Conservation (phyloP, 1,284 basidiomycete genomes). For the Naganishia liquefaciens region DNA sequence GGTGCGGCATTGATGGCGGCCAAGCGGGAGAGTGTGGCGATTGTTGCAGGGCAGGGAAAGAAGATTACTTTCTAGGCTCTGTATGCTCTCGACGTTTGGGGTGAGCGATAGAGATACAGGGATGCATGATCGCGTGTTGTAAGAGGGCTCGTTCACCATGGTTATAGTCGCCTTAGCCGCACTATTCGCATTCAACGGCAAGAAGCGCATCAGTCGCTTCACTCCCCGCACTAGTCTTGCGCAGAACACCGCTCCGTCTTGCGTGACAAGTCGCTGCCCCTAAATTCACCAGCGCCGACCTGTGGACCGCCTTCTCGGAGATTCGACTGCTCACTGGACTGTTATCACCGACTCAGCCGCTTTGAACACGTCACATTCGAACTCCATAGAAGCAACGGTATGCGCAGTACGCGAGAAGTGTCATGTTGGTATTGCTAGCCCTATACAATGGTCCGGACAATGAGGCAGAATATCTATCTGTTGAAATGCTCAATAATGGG, state of each 20-base stretch:
- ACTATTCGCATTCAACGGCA: neutral
- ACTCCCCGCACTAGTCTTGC: no score
- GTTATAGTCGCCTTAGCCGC: neutral
- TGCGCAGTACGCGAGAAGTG: no score
- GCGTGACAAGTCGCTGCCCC: no score
- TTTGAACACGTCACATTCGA: no score
- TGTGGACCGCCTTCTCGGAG: no score
- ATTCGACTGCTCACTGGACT: no score
- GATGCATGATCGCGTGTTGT: neutral
- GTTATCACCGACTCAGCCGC: no score
- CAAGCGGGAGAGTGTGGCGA: conserved; percentile 78
- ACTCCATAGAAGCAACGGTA: neutral
- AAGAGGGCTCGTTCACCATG: neutral
- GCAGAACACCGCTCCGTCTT: no score
- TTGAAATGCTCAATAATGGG: neutral
- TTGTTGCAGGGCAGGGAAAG: conserved; percentile 74
- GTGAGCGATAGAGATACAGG: neutral
- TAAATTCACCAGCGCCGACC: no score
- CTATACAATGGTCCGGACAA: conserved; percentile 15
- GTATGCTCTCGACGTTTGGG: neutral
- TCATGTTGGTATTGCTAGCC: conserved; percentile 21
- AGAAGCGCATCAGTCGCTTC: neutral
- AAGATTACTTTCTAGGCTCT: conserved; percentile 71
- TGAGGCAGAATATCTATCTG: conserved; percentile 1
- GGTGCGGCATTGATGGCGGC: conserved; percentile 89